Evolutionary conservation across 2,329 filamentous ascomycete species (phyloP).

Genomic region (Aureobasidium sp.): DNA sequence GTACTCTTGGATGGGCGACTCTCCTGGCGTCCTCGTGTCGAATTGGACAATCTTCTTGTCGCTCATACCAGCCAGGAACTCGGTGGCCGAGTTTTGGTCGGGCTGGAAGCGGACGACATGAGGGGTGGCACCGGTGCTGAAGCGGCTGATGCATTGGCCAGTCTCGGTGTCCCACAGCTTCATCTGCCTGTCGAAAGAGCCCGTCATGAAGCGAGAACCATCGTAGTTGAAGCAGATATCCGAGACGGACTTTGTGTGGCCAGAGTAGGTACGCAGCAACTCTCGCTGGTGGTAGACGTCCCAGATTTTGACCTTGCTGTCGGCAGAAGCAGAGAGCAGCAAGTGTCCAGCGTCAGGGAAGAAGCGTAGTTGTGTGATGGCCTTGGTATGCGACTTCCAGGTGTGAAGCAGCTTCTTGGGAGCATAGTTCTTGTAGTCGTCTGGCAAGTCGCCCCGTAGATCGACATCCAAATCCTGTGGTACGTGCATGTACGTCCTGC

Average conservation of each 20-base stretch:
- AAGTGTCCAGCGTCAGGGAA: slow-evolving; percentile 84
- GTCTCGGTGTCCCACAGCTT: slow-evolving; percentile 98
- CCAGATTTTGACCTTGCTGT: slow-evolving; percentile 87
- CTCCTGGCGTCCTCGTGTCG: slow-evolving; percentile 67
- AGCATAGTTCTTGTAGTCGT: slow-evolving; percentile 79
- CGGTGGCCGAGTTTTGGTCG: slow-evolving; percentile 64
- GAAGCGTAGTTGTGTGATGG: slow-evolving; percentile 83
- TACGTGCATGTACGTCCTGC: slow-evolving; percentile 94
- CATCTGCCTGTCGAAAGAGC: slow-evolving; percentile 90
- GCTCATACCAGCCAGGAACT: slow-evolving; percentile 94
- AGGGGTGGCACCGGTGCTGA: slow-evolving; percentile 89
- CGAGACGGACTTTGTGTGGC: slow-evolving; percentile 83
- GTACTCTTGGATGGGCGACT: slow-evolving; percentile 79
- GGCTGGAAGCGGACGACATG: slow-evolving; percentile 95
- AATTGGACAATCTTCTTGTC: slow-evolving; percentile 99
- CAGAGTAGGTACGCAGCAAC: slow-evolving; percentile 81
- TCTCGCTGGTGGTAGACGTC: slow-evolving; percentile 88
- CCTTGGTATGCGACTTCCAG: slow-evolving; percentile 73
- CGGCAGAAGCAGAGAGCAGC: slow-evolving; percentile 80
- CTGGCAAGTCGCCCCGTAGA: slow-evolving; percentile 64
- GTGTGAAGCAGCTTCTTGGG: slow-evolving; percentile 90
- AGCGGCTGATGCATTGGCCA: slow-evolving; percentile 77
- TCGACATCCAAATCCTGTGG: slow-evolving; percentile 86
- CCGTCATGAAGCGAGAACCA: slow-evolving; percentile 81
- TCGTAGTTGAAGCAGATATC: slow-evolving; percentile 80